Base-by-base conservation (phyloP, 768 basidiomycete species). In the Royoungia palumana region DNA sequence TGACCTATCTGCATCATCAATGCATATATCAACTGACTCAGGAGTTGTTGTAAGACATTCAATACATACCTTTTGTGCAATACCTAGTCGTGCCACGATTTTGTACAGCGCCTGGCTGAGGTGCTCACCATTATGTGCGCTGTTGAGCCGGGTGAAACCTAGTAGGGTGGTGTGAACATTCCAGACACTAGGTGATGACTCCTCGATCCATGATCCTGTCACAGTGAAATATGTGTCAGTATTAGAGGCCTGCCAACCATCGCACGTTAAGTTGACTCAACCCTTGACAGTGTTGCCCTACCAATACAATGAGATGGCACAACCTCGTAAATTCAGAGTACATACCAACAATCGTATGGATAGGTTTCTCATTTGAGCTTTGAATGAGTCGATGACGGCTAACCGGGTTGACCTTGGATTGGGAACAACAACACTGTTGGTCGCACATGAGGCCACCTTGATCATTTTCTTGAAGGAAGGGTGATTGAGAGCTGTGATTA, bases 111-210 rank as follows among this genome's bases (percentile, higher is more conserved):
- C 24, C 24, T 25, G 24, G 24, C 24, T 68, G 4, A 74, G 65
- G 1, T 56, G 58, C 28, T 35, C 40, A 0, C 74, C 74, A 50
- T 66, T 62, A 47, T 76, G 74, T 2, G 70, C 54, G 19, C 56
- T 62, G 49, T 75, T 75, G 25, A 76, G 44, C 19, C 53, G 60
- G 4, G 60, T 58, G 34, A 75, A 76, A 0, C 72, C 70, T n/a
- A 73, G 49, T 1, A 75, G 54, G 1, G 64, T 60, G 19, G 20
- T 22, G 24, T 36, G 12, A n/a, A 44, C 22, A 9, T 7, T 14
- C 34, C 34, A 44, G 14, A 16, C 11, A 2, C 32, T 20, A 14
- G 21, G 32, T 17, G 5, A 10, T 3, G 14, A 5, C 24, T 44
- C 43, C 25, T 44, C 43, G 25, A 44, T 44, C 43, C 35, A 44